Percentiles rank a stretch among this genome's conserved stretches.
Evolutionary conservation across 2,329 filamentous ascomycete genomes (phyloP).

Genomic region (Cercospora berteroae): DNA sequence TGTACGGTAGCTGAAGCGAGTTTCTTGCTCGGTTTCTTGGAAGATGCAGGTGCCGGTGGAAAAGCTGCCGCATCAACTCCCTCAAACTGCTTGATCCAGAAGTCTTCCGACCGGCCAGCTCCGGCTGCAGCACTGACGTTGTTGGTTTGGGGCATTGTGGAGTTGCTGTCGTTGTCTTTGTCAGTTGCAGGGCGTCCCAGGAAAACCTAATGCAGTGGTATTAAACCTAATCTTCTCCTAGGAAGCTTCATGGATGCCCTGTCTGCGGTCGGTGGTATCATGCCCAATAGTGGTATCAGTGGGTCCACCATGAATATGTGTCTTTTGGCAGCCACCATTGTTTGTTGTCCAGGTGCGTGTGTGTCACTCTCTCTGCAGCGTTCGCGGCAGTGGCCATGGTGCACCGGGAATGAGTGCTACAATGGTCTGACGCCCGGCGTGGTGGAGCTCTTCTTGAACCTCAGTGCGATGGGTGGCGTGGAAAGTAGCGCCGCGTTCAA

Average conservation of each 20-base stretch:
- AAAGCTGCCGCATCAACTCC: background rate
- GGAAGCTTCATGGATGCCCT: background rate
- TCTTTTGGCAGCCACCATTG: background rate
- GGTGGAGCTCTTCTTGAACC: background rate
- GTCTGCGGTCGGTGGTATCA: background rate
- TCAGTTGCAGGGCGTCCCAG: background rate
- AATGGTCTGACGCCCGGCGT: background rate
- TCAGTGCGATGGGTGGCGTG: background rate
- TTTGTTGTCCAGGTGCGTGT: background rate
- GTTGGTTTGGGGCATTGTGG: background rate
- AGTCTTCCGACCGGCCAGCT: background rate
- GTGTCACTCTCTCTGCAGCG: background rate
- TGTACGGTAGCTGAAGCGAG: background rate
- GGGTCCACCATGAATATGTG: background rate
- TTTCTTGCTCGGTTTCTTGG: background rate
- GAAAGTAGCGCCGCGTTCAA: background rate
- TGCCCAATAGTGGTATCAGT: background rate
- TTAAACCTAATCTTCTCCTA: background rate
- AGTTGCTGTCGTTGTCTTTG: background rate
- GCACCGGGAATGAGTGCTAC: too few relatives aligned
- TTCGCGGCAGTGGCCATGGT: background rate
- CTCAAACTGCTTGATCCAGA: background rate
- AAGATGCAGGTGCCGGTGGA: background rate
- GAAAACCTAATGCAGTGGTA: background rate
- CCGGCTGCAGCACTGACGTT: background rate